phyloP scores from a whole-genome alignment of 2,329 filamentous ascomycete genomes.

The Nemania serpens region DNA sequence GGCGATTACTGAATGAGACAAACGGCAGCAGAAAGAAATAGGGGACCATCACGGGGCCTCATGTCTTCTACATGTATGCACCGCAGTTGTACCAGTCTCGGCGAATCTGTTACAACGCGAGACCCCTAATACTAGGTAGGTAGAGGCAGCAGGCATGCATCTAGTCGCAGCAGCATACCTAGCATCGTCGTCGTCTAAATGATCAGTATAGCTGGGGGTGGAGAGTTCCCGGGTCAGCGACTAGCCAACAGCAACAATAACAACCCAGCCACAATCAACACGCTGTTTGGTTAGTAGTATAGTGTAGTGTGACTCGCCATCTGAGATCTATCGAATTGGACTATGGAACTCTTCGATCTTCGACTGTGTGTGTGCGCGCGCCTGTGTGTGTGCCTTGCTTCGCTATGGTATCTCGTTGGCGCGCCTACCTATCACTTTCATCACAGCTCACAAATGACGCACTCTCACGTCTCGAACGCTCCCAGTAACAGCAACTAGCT shows the following conservation, averaged over 20 bases:
- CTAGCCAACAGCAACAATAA: not conserved
- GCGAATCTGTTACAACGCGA: conserved; percentile 1
- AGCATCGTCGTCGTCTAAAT: not conserved
- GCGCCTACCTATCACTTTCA: too few species aligned
- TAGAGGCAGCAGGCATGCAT: not conserved
- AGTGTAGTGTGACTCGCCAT: conserved; percentile 7
- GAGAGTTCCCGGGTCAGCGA: conserved; percentile 7
- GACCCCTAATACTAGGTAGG: not conserved
- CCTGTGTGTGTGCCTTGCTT: not conserved
- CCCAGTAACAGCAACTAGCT: not conserved
- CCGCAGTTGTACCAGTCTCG: not conserved
- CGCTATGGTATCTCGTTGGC: too few species aligned
- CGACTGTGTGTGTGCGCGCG: conserved; percentile 1
- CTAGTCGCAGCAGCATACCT: not conserved
- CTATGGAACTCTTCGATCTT: not conserved
- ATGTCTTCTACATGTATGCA: not conserved
- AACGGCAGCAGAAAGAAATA: conserved; percentile 9
- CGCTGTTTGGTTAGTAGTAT: conserved; percentile 1
- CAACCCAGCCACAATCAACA: not conserved
- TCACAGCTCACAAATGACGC: too few species aligned
- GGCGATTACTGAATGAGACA: conserved; percentile 9
- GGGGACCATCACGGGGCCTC: conserved; percentile 11
- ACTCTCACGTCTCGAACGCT: too few species aligned
- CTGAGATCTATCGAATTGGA: conserved; percentile 8
- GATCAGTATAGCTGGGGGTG: conserved; percentile 15